Evolutionary conservation across 2,329 filamentous ascomycete species (phyloP), one percentile per base, ranked within the genome.

Genomic region (Raffaelea albimanens): DNA sequence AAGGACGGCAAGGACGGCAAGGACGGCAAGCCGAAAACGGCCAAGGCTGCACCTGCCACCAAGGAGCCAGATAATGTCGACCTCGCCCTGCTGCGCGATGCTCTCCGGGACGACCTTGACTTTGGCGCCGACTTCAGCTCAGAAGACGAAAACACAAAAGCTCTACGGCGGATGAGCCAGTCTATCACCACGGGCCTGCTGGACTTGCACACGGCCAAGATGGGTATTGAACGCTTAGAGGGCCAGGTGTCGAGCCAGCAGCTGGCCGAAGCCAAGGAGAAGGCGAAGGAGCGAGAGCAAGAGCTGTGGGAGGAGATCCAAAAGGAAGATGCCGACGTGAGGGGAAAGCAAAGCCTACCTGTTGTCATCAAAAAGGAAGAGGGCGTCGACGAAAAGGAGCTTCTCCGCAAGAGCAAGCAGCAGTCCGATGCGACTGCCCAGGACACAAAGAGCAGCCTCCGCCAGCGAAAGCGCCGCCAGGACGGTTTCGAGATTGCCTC

Each of bases 151-250:
- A 29, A 29, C 13, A 55, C 57, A 23, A 55, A 58, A 31, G 56
- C 50, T 16, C 52, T 43, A 20, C 31, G 69, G 43, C 68, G 72
- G 46, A 77, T 81, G 69, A 71, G 64, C 55, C 73, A 71, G 52
- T 65, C 68, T 0, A 62, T 82, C n/a, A 65, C 67, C 50, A 71
- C 70, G 16, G 73, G 72, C 3, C 62, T 78, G 5, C 60, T 67
- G 25, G 69, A 71, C 19, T 76, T 82, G 29, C 73, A 69, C 38
- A 72, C 68, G 14, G 74, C 75, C 19, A 77, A 75, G 53, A 68
- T 71, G 46, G 77, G 78, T 11, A 81, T 82, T 44, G 75, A 78
- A 56, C 68, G 75, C 10, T 64, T 82, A 7, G 73, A 80, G 56
- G 68, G 70, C 51, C 68, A 70, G 48, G 67, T 81, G 18, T 65